Evolutionary conservation across 2,329 filamentous ascomycete genomes (phyloP), one percentile per base, ranked within the genome.

Genomic region (Alternaria burnsii): DNA sequence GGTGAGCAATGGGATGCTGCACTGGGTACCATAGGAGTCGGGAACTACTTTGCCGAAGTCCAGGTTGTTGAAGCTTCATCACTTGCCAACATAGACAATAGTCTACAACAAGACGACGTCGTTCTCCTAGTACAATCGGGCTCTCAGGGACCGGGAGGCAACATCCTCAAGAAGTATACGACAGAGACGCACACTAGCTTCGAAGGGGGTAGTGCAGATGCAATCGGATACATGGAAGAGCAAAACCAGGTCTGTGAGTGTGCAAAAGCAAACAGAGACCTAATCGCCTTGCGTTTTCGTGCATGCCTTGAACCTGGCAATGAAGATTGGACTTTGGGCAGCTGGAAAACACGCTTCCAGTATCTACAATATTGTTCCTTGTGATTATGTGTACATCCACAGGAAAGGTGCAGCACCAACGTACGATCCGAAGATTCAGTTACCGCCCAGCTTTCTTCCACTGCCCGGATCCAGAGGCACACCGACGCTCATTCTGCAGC

Each of bases 361-460:
- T 41, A 8, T 62, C 20, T 10, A 54, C 10, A 56, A 60, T 20
- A 41, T 18, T 48, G 16, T n/a, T 22, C 16, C 43, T 36, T 46
- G 59, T 40, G 63, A 67, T 9, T 62, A 70, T 47, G 68, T 70
- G n/a, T 79, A 75, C 52, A 70, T 80, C 52, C 77, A 80, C 51
- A 73, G 77, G 54, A 80, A 80, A 72, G 78, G 78, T 22, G 77
- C 76, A 18, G 77, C 77, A 18, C 76, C 78, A 0, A 72, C 74
- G 0, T 69, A 72, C 46, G 44, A 70, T 32, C 66, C 71, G 0
- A 48, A 38, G 11, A 70, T 69, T 5, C 60, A 65, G 5, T 42
- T 59, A 3, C 74, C 73, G 8, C 69, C 76, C 18, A 14, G 55
- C 34, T 54, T 80, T 26, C 69, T 80, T 14, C 77, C 78, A 6